Evolutionary conservation across 176 grass and related monocot genomes (phyloP), one percentile per base, ranked within the genome.

Genomic region (Cocos nucifera): DNA sequence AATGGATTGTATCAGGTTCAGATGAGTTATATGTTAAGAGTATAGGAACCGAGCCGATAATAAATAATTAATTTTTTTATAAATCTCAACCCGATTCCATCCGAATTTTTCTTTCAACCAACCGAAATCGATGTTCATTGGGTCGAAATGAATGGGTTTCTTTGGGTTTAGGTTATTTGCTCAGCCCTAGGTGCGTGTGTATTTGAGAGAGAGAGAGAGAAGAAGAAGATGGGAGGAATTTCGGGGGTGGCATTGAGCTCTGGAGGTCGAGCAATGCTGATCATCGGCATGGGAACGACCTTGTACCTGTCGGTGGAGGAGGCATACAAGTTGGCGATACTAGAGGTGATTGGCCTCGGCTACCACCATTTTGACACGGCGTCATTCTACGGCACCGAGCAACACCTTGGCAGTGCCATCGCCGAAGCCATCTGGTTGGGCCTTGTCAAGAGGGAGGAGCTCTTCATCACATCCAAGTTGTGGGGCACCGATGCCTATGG

Each of bases 401-500:
- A 15, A 15, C 30, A 32, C 19, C 69, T 79, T 2, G 84, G 84
- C 4, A 62, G 65, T 51, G 75, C 71, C 52, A 62, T 81, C 44
- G 50, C 79, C 52, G 49, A 77, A 18, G 71, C 79, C 23, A 65
- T 71, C 55, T 14, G 22, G 17, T n/a, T 14, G 3, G 79, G 67
- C 20, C 30, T 70, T 32, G 75, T 72, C 51, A 16, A 20, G 22
- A 56, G 44, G 57, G 26, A 49, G 0, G 71, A 80, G 27, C 14
- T 79, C 57, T 61, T 87, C 67, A 72, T 87, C 50, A 87, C 84
- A 3, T 62, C 65, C 49, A 87, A 87, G 71, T 58, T 83, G 53
- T 87, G 84, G 84, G 83, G 77, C 83, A 76, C 77, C n/a, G 76
- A 92, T 53, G 64, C 64, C 69, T 76, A 92, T 62, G 56, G 65